Evolutionary conservation across 2,329 filamentous ascomycete species (phyloP), one percentile per base, ranked within the genome.

Genomic region (Cladophialophora psammophila): DNA sequence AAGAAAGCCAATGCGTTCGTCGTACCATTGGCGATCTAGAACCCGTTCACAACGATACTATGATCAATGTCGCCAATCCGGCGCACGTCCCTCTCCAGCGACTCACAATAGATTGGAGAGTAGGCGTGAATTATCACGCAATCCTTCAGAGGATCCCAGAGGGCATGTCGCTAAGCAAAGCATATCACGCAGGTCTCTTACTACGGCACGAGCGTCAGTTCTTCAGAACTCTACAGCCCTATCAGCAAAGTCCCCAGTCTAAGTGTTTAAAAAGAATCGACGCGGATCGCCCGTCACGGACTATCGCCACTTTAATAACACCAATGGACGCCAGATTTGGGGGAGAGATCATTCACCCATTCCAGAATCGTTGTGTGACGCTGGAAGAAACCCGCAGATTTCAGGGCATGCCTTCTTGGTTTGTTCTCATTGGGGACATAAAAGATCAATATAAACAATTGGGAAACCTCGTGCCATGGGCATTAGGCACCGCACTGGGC

Each of bases 401-500:
- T 0, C 92, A 95, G 75, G 90, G 90, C 0, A 88, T 91, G 48
- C 87, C 83, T 0, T 90, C 94, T 63, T 70, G 88, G 5, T 92
- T 94, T 65, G 84, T 94, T 0, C 76, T 96, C 0, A 76, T 94
- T 0, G 91, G 91, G 0, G 73, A 62, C 0, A 76, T 83, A 0
- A 9, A 42, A 0, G 79, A 88, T 1, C 89, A 92, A 74, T 88
- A 86, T 79, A 85, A 83, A 63, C 86, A 92, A 20, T 82, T 94
- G 0, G 92, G 92, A 0, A 96, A 96, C 76, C 91, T 89, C 34
- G 92, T 96, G 0, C 87, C 91, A 2, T 81, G 91, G 8, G 85
- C 87, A 31, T 85, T 92, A 0, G 86, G 91, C 0, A 77, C 93
- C 18, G 87, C 87, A 0, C 75, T 93, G 1, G 92, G 92, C 0